These are phyloP conservation scores for Epichloe sibirici DNA, from an alignment of 2,329 filamentous ascomycete species.

Conservation along the genomic window DNA sequence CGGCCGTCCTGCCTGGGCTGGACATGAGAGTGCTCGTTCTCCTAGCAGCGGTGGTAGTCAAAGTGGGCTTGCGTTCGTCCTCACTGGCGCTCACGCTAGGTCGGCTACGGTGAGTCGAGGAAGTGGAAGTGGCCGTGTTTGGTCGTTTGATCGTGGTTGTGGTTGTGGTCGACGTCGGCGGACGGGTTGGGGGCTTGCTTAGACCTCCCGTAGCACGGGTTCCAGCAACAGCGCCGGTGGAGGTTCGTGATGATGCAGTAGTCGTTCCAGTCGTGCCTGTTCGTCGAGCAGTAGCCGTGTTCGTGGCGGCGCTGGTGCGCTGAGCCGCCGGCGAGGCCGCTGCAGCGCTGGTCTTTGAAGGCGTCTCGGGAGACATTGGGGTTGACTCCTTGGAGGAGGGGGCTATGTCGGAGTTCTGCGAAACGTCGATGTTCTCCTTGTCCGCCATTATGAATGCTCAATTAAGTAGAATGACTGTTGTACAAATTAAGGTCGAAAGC, in stretches of 20 bases:
- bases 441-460: slow-evolving; percentile 30
- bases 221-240: slow-evolving; percentile 1
- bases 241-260: slow-evolving; percentile 11
- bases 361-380: slow-evolving; percentile 20
- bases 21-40: slow-evolving; percentile 32
- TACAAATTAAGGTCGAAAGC: neutral
- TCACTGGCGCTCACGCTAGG: slow-evolving; percentile 37
- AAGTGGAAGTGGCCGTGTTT: slow-evolving; percentile 22
- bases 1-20: slow-evolving; percentile 23
- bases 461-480: neutral
- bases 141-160: slow-evolving; percentile 18
- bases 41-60: slow-evolving; percentile 26
- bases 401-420: slow-evolving; percentile 29
- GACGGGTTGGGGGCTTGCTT: slow-evolving; percentile 37
- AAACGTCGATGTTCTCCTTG: slow-evolving; percentile 32
- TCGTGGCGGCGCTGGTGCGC: slow-evolving; percentile 21
- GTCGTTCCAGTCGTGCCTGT: slow-evolving; percentile 18
- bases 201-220: slow-evolving; percentile 17
- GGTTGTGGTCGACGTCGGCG: slow-evolving; percentile 24
- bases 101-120: slow-evolving; percentile 33
- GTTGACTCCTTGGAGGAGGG: slow-evolving; percentile 16
- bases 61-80: slow-evolving; percentile 34
- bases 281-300: slow-evolving; percentile 23
- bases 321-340: slow-evolving; percentile 20
- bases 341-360: slow-evolving; percentile 20